These are phyloP conservation scores for Dipodascopsis uninucleata DNA, from an alignment of 805 yeast genomes.

Conservation along the genomic window DNA sequence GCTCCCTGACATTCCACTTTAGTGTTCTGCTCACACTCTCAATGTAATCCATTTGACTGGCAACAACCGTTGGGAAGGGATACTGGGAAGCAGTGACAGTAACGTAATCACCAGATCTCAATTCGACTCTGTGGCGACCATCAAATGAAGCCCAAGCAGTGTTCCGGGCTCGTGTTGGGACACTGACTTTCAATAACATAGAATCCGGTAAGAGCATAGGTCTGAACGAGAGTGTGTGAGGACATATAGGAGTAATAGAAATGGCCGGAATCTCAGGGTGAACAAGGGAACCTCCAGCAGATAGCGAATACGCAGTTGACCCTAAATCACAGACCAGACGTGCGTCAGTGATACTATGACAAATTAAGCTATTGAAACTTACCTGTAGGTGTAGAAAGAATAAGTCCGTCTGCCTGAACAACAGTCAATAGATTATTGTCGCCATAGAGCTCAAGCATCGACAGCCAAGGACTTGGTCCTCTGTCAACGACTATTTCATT, in stretches of 20 bases:
- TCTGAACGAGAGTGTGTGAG: conserved; percentile 88
- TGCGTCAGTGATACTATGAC: no score
- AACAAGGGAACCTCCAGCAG: conserved; percentile 93
- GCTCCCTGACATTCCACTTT: conserved; percentile 91
- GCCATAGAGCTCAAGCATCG: conserved; percentile 84
- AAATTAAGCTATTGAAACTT: background rate
- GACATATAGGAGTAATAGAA: conserved; percentile 92
- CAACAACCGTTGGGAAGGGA: conserved; percentile 90
- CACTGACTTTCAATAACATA: conserved; percentile 78
- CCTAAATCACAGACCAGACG: conserved; percentile 50
- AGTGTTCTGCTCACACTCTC: conserved; percentile 80
- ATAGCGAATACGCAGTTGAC: conserved; percentile 88
- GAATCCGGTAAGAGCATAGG: conserved; percentile 91
- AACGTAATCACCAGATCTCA: conserved; percentile 78
- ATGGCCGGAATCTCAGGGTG: conserved; percentile 93
- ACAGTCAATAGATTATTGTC: conserved; percentile 80
- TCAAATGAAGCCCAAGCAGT: conserved; percentile 98
- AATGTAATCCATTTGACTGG: conserved; percentile 62
- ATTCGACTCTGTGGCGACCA: conserved; percentile 82
- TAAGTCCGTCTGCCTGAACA: conserved; percentile 91
- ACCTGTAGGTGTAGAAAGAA: conserved; percentile 82
- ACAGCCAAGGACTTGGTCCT: conserved; percentile 90
- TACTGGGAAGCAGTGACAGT: conserved; percentile 80
- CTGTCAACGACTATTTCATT: conserved; percentile 89
- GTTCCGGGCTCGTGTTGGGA: conserved; percentile 72